These are phyloP conservation scores for Nepenthes mirabilis DNA, from an alignment of 148 eudicot species.

Conservation along the genomic window DNA sequence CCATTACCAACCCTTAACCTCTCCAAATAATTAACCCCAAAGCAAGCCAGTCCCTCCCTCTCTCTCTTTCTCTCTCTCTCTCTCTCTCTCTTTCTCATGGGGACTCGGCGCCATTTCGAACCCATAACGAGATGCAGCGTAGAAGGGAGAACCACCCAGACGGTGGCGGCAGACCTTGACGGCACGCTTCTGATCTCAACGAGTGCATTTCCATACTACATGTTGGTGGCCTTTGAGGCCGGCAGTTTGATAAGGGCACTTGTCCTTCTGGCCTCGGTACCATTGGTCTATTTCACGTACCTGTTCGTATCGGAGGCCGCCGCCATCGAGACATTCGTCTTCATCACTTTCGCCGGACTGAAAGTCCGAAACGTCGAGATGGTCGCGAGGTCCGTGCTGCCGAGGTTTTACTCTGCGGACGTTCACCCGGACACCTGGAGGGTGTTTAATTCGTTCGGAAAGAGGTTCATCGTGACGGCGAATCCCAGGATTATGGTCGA, in stretches of 20 bases:
- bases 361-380: slow-evolving; percentile 47
- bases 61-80: neutral
- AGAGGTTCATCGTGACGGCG: slow-evolving; percentile 38
- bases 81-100: slow-evolving; percentile 20
- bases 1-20: neutral
- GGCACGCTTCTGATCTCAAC: slow-evolving; percentile 60
- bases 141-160: slow-evolving; percentile 38
- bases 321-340: slow-evolving; percentile 37
- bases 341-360: slow-evolving; percentile 50
- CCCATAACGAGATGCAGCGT: slow-evolving; percentile 30
- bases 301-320: slow-evolving; percentile 37
- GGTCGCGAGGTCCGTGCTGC: slow-evolving; percentile 55
- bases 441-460: slow-evolving; percentile 57
- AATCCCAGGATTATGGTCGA: slow-evolving; percentile 74
- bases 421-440: slow-evolving; percentile 49
- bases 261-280: slow-evolving; percentile 24
- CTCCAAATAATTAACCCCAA: neutral
- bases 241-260: slow-evolving; percentile 53
- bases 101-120: slow-evolving; percentile 19
- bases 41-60: neutral
- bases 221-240: slow-evolving; percentile 67
- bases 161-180: slow-evolving; percentile 54
- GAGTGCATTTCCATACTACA: slow-evolving; percentile 53
- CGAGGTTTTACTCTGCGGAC: slow-evolving; percentile 47
- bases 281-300: slow-evolving; percentile 40